Percentiles rank a stretch among this genome's conserved stretches.
Evolutionary conservation across 108 stramenopile species (phyloP).

Genomic region (Licmophora abbreviata): DNA sequence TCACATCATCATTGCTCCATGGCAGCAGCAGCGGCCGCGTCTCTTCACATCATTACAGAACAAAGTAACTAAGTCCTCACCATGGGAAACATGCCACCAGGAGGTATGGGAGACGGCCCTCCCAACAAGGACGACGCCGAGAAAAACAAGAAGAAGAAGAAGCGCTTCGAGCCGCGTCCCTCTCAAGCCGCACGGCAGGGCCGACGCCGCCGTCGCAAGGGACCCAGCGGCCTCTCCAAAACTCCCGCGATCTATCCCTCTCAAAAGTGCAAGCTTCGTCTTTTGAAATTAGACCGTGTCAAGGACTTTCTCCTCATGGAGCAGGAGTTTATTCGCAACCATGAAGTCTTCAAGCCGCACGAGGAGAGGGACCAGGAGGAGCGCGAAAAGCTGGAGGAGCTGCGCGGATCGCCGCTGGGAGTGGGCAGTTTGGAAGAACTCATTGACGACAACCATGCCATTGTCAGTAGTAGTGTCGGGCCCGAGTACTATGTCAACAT

Average conservation of each 20-base stretch:
- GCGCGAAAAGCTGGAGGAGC: conserved; percentile 96
- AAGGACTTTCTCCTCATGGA: conserved; percentile 99
- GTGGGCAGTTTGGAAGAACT: conserved; percentile 98
- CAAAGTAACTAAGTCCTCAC: too few relatives aligned
- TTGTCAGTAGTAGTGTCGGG: conserved; percentile 90
- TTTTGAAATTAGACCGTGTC: conserved; percentile 96
- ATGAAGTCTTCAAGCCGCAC: conserved; percentile 96
- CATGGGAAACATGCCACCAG: too few relatives aligned
- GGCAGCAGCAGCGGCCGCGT: too few relatives aligned
- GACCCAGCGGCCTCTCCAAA: conserved; percentile 77
- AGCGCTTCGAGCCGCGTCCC: conserved; percentile 92
- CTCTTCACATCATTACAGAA: too few relatives aligned
- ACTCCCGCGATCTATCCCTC: conserved; percentile 87
- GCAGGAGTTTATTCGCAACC: conserved; percentile 98
- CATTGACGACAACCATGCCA: conserved; percentile 99
- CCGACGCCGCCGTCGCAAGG: conserved; percentile 89
- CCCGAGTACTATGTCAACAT: conserved; percentile 99
- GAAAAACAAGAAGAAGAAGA: conserved; percentile 96
- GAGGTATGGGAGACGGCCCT: too few relatives aligned
- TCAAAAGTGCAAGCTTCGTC: conserved; percentile 94
- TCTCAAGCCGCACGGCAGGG: conserved; percentile 59
- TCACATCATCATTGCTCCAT: too few relatives aligned
- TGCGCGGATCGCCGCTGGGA: conserved; percentile 93
- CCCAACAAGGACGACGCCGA: conserved; percentile 44
- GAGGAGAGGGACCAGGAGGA: conserved; percentile 96